Evolutionary conservation across 2,329 filamentous ascomycete species (phyloP).

Genomic region (Fusarium pseudograminearum): DNA sequence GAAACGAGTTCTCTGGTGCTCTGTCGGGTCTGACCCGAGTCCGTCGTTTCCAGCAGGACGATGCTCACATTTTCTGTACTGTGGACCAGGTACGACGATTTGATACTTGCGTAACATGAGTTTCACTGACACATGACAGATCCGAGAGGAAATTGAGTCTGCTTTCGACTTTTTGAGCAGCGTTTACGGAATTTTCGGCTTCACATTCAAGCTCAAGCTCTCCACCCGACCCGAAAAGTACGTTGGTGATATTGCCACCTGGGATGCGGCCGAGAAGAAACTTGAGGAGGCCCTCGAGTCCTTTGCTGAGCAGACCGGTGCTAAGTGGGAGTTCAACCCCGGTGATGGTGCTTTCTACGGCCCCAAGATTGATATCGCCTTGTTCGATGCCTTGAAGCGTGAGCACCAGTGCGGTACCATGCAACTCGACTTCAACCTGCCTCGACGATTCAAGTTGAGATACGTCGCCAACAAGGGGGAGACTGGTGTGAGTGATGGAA

Average conservation of each 20-base stretch:
- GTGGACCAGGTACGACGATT: slow-evolving; percentile 51
- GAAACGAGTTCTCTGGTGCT: slow-evolving; percentile 94
- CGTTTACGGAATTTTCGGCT: slow-evolving; percentile 73
- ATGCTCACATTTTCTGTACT: slow-evolving; percentile 92
- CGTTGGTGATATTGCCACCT: slow-evolving; percentile 86
- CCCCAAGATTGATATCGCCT: slow-evolving; percentile 97
- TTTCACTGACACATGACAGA: slow-evolving; percentile 45
- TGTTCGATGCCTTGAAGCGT: slow-evolving; percentile 86
- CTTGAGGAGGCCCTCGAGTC: slow-evolving; percentile 82
- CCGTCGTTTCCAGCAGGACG: slow-evolving; percentile 94
- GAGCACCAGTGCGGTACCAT: slow-evolving; percentile 77
- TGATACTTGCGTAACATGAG: too few species aligned
- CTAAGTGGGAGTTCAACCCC: slow-evolving; percentile 89
- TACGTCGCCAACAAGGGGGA: slow-evolving; percentile 66
- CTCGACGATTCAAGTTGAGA: slow-evolving; percentile 56
- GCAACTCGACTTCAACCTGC: slow-evolving; percentile 90
- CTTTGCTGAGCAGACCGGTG: slow-evolving; percentile 72
- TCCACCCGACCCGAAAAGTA: slow-evolving; percentile 91
- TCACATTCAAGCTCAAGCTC: slow-evolving; percentile 90
- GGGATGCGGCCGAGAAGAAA: slow-evolving; percentile 88
- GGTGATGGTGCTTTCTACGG: slow-evolving; percentile 99
- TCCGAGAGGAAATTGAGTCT: slow-evolving; percentile 70
- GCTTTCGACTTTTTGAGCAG: slow-evolving; percentile 88
- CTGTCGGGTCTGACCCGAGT: slow-evolving; percentile 92
- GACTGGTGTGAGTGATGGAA: slow-evolving; percentile 57